Base-by-base conservation (phyloP, 805 yeast species). In the Kazachstania bromeliacearum region DNA sequence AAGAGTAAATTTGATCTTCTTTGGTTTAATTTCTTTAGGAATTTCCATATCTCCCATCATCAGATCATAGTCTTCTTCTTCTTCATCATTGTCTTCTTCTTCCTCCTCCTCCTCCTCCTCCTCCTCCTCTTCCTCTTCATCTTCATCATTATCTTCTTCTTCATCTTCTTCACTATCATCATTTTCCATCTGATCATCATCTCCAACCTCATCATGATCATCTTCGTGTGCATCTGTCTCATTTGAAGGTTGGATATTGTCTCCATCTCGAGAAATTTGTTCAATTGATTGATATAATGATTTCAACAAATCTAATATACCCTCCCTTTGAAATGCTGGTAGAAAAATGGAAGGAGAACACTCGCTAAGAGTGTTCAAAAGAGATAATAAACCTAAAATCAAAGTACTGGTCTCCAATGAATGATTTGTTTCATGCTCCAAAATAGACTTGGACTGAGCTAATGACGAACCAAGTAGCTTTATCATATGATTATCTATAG, bases 241-340 rank as follows among this genome's bases (percentile, higher is more conserved):
- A 5, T 9, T 25, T n/a, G 25, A n/a, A 8, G 13, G n/a, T n/a
- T n/a, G n/a, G n/a, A n/a, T n/a, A n/a, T n/a, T n/a, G n/a, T n/a
- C n/a, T n/a, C n/a, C 21, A 18, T 32, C 22, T 32, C 19, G 22
- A 18, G 24, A 25, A 8, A 32, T 32, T 13, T 18, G n/a, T 13
- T 25, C 16, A n/a, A n/a, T n/a, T n/a, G n/a, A n/a, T n/a, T n/a
- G n/a, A n/a, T n/a, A n/a, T n/a, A n/a, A n/a, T n/a, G n/a, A n/a
- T n/a, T n/a, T n/a, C 17, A 32, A 10, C 9, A 28, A 21, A 22
- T 51, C 54, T 21, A 45, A 41, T 16, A 55, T 44, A 0, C 95
- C 95, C 48, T 85, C 94, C 37, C 82, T 69, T 46, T 73, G 79
- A 42, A 85, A 73, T 7, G 63, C 66, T 0, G 53, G 47, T 5